Percentiles rank a stretch among this genome's conserved stretches.
These are phyloP conservation scores for Xylaria sp. DNA, from an alignment of 2,329 filamentous ascomycete species.

Conservation along the genomic window DNA sequence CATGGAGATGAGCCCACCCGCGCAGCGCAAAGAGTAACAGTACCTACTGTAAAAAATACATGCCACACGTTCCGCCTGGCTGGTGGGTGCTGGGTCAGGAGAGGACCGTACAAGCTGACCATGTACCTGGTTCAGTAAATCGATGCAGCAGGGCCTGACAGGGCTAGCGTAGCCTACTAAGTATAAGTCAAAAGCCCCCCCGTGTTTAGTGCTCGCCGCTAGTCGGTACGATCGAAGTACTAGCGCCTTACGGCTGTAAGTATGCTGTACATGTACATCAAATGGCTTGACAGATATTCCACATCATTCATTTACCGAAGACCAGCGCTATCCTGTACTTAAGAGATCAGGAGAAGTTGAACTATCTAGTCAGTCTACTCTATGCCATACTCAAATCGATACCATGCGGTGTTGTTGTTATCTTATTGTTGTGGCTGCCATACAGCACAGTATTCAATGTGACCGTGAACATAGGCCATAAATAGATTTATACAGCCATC, in stretches of 20 bases:
- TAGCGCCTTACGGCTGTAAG: background rate
- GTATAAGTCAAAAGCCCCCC: background rate
- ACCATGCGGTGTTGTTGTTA: background rate
- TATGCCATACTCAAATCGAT: background rate
- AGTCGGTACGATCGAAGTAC: background rate
- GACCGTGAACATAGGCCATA: too few species aligned
- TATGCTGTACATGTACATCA: background rate
- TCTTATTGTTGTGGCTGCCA: background rate
- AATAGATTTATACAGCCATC: background rate
- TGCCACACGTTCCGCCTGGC: conserved; percentile 17
- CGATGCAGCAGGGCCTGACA: background rate
- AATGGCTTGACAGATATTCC: background rate
- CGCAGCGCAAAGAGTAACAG: too few species aligned
- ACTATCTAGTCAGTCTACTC: background rate
- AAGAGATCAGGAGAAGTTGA: background rate
- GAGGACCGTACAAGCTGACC: background rate
- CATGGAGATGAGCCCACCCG: conserved; percentile 31
- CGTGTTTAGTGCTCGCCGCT: conserved; percentile 11
- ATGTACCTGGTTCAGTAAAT: background rate
- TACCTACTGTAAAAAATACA: conserved; percentile 38
- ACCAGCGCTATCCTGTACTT: background rate
- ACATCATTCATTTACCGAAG: background rate
- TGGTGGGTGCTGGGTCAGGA: conserved; percentile 6
- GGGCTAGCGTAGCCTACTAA: background rate
- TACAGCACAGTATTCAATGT: background rate